Evolutionary conservation across 1,139 yeast species (phyloP).

Genomic region (Taphrina pruni): DNA sequence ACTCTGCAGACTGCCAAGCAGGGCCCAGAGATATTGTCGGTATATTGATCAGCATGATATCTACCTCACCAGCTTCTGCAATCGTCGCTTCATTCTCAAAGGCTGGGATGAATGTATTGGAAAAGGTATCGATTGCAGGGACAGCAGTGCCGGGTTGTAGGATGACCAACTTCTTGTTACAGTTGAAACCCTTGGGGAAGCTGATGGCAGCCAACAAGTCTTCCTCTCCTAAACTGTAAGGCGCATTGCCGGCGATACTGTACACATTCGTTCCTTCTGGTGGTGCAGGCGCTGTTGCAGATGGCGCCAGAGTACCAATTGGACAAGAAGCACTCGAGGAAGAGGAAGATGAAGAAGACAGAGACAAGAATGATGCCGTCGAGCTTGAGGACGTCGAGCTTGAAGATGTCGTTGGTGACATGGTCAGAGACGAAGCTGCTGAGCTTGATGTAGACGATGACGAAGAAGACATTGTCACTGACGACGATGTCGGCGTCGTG

Average conservation of each 20-base stretch:
- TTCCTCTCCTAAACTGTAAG: background rate
- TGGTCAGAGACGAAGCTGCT: background rate
- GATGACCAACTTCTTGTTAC: slow-evolving; percentile 27
- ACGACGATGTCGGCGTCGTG: background rate
- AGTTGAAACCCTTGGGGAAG: slow-evolving; percentile 32
- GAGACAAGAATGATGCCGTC: background rate
- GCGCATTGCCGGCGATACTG: slow-evolving; percentile 11
- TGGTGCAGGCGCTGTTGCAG: slow-evolving; percentile 28
- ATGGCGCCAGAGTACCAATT: slow-evolving; percentile 11
- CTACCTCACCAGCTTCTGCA: slow-evolving; percentile 9
- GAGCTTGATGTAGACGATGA: background rate
- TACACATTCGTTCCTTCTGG: slow-evolving; percentile 24
- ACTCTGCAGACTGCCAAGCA: slow-evolving; percentile 28
- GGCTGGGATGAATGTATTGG: slow-evolving; percentile 28
- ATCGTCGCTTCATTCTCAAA: slow-evolving; percentile 14
- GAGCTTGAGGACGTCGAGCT: background rate
- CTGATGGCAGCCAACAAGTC: slow-evolving; percentile 22
- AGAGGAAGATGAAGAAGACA: slow-evolving; percentile 6
- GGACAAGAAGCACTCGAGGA: slow-evolving; percentile 12
- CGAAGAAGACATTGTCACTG: background rate
- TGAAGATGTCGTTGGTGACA: background rate
- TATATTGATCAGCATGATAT: slow-evolving; percentile 13
- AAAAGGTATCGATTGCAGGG: slow-evolving; percentile 22
- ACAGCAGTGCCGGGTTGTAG: slow-evolving; percentile 33
- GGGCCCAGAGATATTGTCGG: slow-evolving; percentile 18